Conservation (phyloP, 352 stramenopile species). For the Globisporangium splendens region DNA sequence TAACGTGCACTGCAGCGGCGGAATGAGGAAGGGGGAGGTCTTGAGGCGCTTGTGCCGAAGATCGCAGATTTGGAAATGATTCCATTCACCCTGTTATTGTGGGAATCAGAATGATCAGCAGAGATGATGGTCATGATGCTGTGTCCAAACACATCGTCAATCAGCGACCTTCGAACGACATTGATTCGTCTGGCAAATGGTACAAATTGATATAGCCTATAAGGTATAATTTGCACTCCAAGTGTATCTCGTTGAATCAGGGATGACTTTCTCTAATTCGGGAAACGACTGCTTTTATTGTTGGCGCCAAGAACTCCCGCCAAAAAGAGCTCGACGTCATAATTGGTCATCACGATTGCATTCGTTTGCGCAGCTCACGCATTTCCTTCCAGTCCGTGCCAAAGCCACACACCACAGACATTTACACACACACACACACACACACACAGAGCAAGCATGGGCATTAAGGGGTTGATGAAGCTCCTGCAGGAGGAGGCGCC, state of each 20-base stretch:
- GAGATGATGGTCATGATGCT: no score
- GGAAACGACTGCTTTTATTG: neutral
- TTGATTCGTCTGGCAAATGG: neutral
- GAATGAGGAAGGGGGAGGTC: no score
- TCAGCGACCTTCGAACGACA: neutral
- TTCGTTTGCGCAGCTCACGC: neutral
- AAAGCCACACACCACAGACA: neutral
- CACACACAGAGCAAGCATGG: constrained; percentile 70
- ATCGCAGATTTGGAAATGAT: neutral
- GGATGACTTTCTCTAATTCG: neutral
- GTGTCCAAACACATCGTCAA: neutral
- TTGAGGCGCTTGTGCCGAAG: neutral
- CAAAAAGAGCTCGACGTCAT: neutral
- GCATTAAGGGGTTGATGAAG: constrained; percentile 99
- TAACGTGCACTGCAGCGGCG: neutral
- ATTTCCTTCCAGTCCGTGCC: neutral
- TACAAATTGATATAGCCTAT: neutral
- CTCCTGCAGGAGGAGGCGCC: constrained; percentile 97
- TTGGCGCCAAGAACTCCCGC: neutral
- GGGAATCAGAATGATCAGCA: no score
- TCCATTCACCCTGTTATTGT: neutral
- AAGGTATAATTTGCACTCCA: neutral
- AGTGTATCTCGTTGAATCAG: no score
- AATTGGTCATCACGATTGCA: neutral
- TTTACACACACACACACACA: no score